Evolutionary conservation across 2,329 filamentous ascomycete species (phyloP).

Genomic region (Nigrospora sphaerica): DNA sequence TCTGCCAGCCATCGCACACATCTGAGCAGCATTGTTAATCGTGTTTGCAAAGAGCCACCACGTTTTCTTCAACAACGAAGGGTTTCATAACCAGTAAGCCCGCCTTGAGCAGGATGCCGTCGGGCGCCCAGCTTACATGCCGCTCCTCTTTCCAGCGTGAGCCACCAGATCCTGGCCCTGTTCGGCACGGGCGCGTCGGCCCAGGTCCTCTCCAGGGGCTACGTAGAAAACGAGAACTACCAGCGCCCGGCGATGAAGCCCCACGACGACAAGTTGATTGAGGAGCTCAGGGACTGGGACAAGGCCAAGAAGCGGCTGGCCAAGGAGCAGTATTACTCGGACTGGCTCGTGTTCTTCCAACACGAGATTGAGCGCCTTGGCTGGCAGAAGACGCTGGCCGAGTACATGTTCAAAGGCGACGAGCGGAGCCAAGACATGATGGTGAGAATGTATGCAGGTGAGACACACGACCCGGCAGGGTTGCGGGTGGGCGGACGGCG

Average conservation of each 20-base stretch:
- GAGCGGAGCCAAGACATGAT: constrained; percentile 62
- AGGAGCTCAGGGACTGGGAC: constrained; percentile 49
- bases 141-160: constrained; percentile 36
- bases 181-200: constrained; percentile 67
- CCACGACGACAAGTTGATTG: constrained; percentile 38
- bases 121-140: constrained; percentile 2
- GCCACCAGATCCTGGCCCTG: constrained; percentile 68
- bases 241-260: constrained; percentile 48
- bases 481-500: neutral
- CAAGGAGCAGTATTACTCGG: constrained; percentile 54
- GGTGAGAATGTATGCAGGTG: constrained; percentile 58
- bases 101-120: neutral
- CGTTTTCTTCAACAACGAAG: constrained; percentile 69
- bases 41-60: constrained; percentile 46
- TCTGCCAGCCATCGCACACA: constrained; percentile 2
- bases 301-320: constrained; percentile 55
- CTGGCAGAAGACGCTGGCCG: constrained; percentile 53
- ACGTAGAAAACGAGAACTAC: constrained; percentile 57
- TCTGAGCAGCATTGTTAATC: neutral
- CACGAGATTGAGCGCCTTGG: constrained; percentile 59
- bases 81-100: constrained; percentile 74
- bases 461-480: constrained; percentile 6
- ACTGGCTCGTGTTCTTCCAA: constrained; percentile 74
- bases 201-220: constrained; percentile 53
- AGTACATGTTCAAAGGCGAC: constrained; percentile 63